Evolutionary conservation across 2,329 filamentous ascomycete species (phyloP), one percentile per base, ranked within the genome.

Genomic region (Penicillium paneum): DNA sequence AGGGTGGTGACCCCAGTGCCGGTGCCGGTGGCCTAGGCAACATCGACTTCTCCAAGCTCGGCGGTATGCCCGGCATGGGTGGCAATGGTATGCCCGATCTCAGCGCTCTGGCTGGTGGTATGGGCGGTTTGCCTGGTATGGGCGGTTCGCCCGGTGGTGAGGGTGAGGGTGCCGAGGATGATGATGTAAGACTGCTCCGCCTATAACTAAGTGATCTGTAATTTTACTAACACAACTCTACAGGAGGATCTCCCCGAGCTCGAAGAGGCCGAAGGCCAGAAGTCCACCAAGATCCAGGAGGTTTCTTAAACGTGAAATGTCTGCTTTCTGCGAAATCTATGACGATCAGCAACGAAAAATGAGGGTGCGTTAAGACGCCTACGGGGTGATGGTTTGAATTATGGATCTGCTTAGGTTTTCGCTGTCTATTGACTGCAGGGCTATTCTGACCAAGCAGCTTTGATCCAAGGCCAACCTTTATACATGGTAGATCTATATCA

Each of bases 31-130:
- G 91, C 74, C 90, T 94, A 62, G 86, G 89, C 67, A 90, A 89
- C 67, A 94, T 96, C 71, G 91, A 96, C 78, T 96, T 96, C 85
- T 94, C 89, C 68, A 95, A 96, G 82, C 87, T 96, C 59, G 87
- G 86, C 60, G 87, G 81, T 60, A 84, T 81, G 61, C 81, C 70
- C 24, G 73, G 60, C 52, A 73, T 63, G 39, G 64, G 58, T 51
- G 63, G 61, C 24, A 62, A n/a, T n/a, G 87, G 81, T 60, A 83
- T 81, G 61, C 81, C 71, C 29, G 73, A 60, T 50, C 72, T 64
- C 31, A 64, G 60, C 46, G 63, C 60, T 45, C 61, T 65, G 55
- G 83, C 80, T 26, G 71, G 59, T 17, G 58, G 64, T 41, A 50
- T 50, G 41, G 49, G 48, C 4, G 48, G 38, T 28, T 35, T 35